phyloP scores from a whole-genome alignment of 2,329 filamentous ascomycete species.

The Aspergillus quadricinctus region DNA sequence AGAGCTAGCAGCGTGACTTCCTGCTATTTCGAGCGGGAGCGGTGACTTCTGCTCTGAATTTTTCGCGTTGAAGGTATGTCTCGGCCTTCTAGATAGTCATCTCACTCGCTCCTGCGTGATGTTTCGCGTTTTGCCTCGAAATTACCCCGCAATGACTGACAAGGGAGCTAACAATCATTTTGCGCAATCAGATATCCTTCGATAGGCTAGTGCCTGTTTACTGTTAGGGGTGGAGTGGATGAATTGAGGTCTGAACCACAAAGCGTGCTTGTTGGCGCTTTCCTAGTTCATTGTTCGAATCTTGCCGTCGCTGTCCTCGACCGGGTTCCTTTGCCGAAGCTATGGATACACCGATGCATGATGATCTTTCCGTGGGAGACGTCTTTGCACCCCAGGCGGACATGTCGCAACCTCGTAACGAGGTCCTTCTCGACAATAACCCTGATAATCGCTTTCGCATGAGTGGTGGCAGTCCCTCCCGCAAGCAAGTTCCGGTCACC shows the following conservation, averaged over 20 bases:
- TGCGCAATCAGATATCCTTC: slow-evolving; percentile 2
- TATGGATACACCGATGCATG: slow-evolving; percentile 24
- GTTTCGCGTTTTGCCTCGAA: neutral
- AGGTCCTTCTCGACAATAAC: slow-evolving; percentile 18
- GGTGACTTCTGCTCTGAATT: neutral
- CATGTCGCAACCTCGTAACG: slow-evolving; percentile 21
- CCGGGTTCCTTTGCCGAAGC: neutral
- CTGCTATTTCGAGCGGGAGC: neutral
- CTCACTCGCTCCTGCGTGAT: neutral
- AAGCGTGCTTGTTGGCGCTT: slow-evolving; percentile 5
- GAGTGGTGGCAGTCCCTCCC: slow-evolving; percentile 22
- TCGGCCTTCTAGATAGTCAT: neutral
- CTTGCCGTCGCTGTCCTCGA: slow-evolving; percentile 3
- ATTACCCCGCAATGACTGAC: neutral
- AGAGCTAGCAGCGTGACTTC: neutral
- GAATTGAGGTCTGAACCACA: slow-evolving; percentile 4
- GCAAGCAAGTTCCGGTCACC: slow-evolving; percentile 13
- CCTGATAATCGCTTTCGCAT: slow-evolving; percentile 24
- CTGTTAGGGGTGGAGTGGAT: slow-evolving; percentile 11
- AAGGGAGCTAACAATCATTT: neutral
- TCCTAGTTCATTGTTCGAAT: neutral
- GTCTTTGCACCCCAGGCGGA: slow-evolving; percentile 38
- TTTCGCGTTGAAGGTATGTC: neutral
- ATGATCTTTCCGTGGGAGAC: slow-evolving; percentile 37
- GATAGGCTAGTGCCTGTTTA: slow-evolving; percentile 2